phyloP scores from a whole-genome alignment of 1,139 yeast genomes.

The Yamadazyma atmosphaerica region DNA sequence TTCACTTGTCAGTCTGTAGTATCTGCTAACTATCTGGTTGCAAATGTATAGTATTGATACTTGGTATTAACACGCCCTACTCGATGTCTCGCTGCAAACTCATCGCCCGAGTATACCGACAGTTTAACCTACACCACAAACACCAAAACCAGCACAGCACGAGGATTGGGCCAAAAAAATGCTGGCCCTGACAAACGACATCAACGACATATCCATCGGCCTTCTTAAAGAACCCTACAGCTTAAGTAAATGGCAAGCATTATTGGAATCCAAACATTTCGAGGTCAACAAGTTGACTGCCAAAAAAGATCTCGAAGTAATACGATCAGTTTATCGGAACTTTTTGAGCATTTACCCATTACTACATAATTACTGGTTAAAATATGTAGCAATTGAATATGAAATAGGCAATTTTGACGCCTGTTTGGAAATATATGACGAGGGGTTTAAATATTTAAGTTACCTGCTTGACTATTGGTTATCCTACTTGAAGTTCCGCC shows the following conservation, averaged over 20 bases:
- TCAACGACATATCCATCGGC: conserved; percentile 20
- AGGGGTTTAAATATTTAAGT: conserved; percentile 54
- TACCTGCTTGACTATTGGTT: conserved; percentile 75
- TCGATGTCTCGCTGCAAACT: too few relatives aligned
- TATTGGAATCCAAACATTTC: conserved; percentile 36
- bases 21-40: background rate
- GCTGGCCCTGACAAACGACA: background rate
- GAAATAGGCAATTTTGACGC: conserved; percentile 53
- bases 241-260: conserved; percentile 49
- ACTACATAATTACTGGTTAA: conserved; percentile 77
- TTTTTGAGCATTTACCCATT: conserved; percentile 66
- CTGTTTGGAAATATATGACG: conserved; percentile 52
- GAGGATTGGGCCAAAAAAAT: too few relatives aligned
- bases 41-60: too few relatives aligned
- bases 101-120: too few relatives aligned
- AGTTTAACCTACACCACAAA: too few relatives aligned
- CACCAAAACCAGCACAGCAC: background rate
- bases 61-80: background rate
- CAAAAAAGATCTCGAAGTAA: conserved; percentile 34
- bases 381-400: conserved; percentile 69
- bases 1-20: background rate
- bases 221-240: conserved; percentile 45
- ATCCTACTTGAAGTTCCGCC: conserved; percentile 56
- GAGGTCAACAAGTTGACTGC: conserved; percentile 48
- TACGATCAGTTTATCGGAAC: conserved; percentile 53